phyloP scores from a whole-genome alignment of 1,284 basidiomycete species.

The Blastosporella zonata region DNA sequence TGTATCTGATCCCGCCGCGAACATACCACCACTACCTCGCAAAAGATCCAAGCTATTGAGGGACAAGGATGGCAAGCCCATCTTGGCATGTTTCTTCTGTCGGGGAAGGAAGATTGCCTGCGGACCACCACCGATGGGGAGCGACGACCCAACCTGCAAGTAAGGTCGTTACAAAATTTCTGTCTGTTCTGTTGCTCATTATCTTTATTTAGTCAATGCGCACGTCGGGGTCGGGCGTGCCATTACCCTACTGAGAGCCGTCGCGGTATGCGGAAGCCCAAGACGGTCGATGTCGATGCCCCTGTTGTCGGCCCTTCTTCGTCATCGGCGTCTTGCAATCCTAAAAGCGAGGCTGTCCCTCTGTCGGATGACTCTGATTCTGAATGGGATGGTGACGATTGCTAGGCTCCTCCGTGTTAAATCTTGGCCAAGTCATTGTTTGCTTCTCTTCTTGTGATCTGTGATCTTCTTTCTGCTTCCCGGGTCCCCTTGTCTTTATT shows the following conservation, averaged over 20 bases:
- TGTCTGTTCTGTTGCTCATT: not conserved
- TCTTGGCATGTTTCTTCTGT: slow-evolving; percentile 35
- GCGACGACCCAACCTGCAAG: slow-evolving; percentile 33
- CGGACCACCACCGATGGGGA: slow-evolving; percentile 28
- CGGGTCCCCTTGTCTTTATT: not conserved
- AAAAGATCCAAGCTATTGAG: slow-evolving; percentile 7
- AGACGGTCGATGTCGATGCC: not conserved
- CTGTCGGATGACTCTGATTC: slow-evolving; percentile 9
- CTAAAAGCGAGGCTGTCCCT: not conserved
- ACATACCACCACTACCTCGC: not conserved
- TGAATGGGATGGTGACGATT: slow-evolving; percentile 4
- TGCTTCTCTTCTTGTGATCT: not conserved
- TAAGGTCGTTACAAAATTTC: slow-evolving; percentile 20
- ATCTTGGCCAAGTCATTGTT: not conserved
- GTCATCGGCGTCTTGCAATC: not conserved
- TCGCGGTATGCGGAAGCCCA: slow-evolving; percentile 19
- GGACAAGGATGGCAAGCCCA: slow-evolving; percentile 23
- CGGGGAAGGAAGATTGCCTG: slow-evolving; percentile 37
- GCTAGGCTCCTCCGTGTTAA: not conserved
- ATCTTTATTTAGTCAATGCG: slow-evolving; percentile 26
- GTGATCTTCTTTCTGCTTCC: not conserved
- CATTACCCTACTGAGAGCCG: slow-evolving; percentile 23
- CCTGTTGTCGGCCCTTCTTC: not conserved
- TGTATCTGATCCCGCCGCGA: not conserved
- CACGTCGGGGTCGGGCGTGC: slow-evolving; percentile 24